These are phyloP conservation scores for Phanerodontia chrysosporium DNA, from an alignment of 768 basidiomycete species.

Conservation along the genomic window DNA sequence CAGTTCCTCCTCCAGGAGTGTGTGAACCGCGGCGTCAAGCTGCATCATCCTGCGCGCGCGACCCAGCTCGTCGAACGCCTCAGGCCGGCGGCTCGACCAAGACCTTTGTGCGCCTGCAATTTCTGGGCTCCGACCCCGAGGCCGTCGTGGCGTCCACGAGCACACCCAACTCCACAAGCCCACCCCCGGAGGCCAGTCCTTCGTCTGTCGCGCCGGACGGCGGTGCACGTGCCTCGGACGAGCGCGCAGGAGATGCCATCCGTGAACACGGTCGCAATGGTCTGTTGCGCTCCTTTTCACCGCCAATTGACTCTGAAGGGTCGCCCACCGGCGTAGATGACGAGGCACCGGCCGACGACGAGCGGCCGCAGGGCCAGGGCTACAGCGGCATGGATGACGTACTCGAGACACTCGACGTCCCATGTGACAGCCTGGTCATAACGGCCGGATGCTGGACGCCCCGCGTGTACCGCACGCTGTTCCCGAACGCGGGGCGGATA, in stretches of 20 bases:
- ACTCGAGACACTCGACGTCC: conserved; percentile 15
- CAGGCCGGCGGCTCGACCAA: conserved; percentile 5
- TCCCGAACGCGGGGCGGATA: conserved; percentile 24
- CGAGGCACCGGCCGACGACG: background rate
- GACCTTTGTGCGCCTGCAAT: conserved; percentile 18
- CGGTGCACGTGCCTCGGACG: no score
- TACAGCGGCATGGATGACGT: background rate
- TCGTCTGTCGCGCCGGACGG: no score
- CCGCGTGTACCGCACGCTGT: conserved; percentile 27
- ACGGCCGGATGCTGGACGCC: conserved; percentile 36
- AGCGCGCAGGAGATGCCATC: no score
- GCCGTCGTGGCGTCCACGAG: background rate
- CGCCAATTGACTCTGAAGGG: background rate
- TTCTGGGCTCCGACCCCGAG: conserved; percentile 9
- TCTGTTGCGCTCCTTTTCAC: conserved; percentile 1
- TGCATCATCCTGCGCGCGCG: conserved; percentile 27
- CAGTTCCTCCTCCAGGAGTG: conserved; percentile 29
- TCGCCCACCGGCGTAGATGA: background rate
- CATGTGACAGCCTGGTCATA: conserved; percentile 29
- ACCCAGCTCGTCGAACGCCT: conserved; percentile 12
- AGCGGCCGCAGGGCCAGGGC: background rate
- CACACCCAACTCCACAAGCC: conserved; percentile 11
- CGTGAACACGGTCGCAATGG: background rate
- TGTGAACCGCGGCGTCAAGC: conserved; percentile 22
- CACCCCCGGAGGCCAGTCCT: background rate